Evolutionary conservation across 495 filamentous ascomycete species (phyloP).

Genomic region (Xylaria palmicola): DNA sequence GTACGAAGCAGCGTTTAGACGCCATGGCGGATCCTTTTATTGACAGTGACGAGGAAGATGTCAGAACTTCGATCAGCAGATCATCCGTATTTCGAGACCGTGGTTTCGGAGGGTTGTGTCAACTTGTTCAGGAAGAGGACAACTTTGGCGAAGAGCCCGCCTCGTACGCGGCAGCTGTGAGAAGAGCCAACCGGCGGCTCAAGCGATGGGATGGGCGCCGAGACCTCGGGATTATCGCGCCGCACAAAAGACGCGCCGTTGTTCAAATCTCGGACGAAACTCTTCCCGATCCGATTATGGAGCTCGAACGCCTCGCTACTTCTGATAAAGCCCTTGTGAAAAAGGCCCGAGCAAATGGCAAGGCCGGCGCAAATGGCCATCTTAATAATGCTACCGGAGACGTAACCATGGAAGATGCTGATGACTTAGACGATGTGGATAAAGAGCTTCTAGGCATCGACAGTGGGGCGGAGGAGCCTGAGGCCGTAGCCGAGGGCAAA

Average conservation of each 20-base stretch:
- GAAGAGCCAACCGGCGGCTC: constrained; percentile 68
- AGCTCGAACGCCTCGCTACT: constrained; percentile 14
- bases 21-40: constrained; percentile 69
- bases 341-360: constrained; percentile 21
- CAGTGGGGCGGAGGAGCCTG: constrained; percentile 36
- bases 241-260: constrained; percentile 35
- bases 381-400: constrained; percentile 34
- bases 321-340: constrained; percentile 22
- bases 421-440: constrained; percentile 53
- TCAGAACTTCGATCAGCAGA: constrained; percentile 20
- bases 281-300: constrained; percentile 25
- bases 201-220: constrained; percentile 62
- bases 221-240: constrained; percentile 44
- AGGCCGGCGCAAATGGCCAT: constrained; percentile 22
- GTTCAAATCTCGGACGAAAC: constrained; percentile 19
- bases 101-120: constrained; percentile 69
- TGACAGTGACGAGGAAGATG: constrained; percentile 75
- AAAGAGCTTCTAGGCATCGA: constrained; percentile 49
- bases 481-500: constrained; percentile 34
- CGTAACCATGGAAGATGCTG: constrained; percentile 44
- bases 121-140: constrained; percentile 61
- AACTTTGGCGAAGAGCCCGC: constrained; percentile 79
- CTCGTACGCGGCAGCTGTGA: constrained; percentile 68
- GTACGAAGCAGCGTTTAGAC: constrained; percentile 66
- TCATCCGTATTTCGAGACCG: constrained; percentile 45